Conservation (phyloP, 495 filamentous ascomycete species). For the Hypoxylon rickii region DNA sequence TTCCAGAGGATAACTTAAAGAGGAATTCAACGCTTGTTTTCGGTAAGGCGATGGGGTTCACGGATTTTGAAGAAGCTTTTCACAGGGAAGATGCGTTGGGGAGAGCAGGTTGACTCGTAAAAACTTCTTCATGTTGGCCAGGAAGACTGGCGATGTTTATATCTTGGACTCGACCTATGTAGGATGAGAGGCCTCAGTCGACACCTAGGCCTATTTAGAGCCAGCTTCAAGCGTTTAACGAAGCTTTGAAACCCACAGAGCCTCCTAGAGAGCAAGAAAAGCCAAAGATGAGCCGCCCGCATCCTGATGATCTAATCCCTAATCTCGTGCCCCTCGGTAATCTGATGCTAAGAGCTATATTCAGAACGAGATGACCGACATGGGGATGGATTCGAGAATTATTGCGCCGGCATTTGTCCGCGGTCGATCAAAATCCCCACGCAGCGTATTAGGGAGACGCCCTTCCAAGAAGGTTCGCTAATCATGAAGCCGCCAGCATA, state of each 20-base stretch:
- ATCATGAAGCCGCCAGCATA: conserved; percentile 25
- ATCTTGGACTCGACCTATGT: background rate
- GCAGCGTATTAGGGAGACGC: conserved; percentile 21
- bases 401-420: conserved; percentile 17
- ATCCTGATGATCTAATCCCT: conserved; percentile 14
- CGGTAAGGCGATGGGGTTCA: background rate
- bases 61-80: background rate
- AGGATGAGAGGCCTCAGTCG: background rate
- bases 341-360: conserved; percentile 19
- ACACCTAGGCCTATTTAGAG: background rate
- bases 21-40: background rate
- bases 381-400: background rate
- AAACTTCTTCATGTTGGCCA: background rate
- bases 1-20: background rate
- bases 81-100: background rate
- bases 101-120: background rate
- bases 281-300: no score
- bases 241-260: background rate
- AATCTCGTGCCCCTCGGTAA: conserved; percentile 3
- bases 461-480: background rate
- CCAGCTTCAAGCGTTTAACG: background rate
- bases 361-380: conserved; percentile 6
- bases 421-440: conserved; percentile 6
- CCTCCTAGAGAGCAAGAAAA: background rate
- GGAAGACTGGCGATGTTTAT: conserved; percentile 20